Conservation (phyloP, 768 basidiomycete genomes). For the Auriculariales sp. region DNA sequence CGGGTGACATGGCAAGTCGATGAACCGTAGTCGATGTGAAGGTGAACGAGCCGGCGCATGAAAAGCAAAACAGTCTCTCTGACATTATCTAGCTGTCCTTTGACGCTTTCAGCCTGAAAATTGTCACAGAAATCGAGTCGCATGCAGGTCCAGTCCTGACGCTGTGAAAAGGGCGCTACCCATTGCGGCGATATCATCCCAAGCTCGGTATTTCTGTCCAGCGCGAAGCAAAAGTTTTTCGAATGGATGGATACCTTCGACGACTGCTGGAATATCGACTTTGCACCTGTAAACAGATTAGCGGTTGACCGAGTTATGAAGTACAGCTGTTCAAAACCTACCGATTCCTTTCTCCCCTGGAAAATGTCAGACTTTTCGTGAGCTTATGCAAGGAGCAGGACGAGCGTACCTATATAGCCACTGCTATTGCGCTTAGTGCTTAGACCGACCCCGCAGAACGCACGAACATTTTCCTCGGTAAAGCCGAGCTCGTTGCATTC, state of each 20-base stretch:
- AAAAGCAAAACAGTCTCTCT: slow-evolving; percentile 14
- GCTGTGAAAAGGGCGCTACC: neutral
- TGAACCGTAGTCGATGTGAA: slow-evolving; percentile 7
- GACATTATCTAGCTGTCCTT: slow-evolving; percentile 7
- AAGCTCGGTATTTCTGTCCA: slow-evolving; percentile 8
- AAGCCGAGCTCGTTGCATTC: slow-evolving; percentile 15
- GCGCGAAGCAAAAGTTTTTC: slow-evolving; percentile 10
- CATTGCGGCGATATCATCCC: slow-evolving; percentile 15
- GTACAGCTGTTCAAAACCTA: neutral
- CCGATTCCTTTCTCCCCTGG: slow-evolving; percentile 17
- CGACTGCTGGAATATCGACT: slow-evolving; percentile 16
- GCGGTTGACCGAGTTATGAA: neutral
- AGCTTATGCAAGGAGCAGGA: neutral
- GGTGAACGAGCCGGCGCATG: slow-evolving; percentile 10
- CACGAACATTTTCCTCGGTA: slow-evolving; percentile 9
- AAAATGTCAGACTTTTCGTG: neutral
- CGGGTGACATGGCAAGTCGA: neutral
- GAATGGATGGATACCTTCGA: slow-evolving; percentile 12
- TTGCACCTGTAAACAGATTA: slow-evolving; percentile 10
- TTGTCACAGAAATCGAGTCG: slow-evolving; percentile 7
- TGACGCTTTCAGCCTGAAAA: slow-evolving; percentile 6
- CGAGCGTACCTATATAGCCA: slow-evolving; percentile 6
- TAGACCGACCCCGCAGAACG: slow-evolving; percentile 13
- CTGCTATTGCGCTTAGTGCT: slow-evolving; percentile 12
- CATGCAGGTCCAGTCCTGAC: slow-evolving; percentile 12